These are phyloP conservation scores for Pyrenophora graminea DNA, from an alignment of 2,329 filamentous ascomycete genomes.

Conservation along the genomic window DNA sequence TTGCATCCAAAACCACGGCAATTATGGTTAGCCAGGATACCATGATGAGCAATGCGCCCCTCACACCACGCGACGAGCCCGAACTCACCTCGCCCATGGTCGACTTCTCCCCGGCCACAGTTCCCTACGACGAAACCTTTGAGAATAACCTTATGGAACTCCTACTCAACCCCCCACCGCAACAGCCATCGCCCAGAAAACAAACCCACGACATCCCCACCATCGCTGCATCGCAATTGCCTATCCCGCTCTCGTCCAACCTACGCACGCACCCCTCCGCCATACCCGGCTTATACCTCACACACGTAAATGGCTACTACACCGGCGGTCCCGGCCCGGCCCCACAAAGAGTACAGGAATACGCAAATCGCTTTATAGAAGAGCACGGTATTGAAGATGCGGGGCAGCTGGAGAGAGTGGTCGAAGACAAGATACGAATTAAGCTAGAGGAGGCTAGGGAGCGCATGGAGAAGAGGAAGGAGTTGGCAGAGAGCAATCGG, in stretches of 20 bases:
- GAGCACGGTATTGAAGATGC: constrained; percentile 43
- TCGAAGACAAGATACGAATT: constrained; percentile 38
- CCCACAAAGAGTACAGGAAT: constrained; percentile 39
- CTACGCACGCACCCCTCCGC: constrained; percentile 50
- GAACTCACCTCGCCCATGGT: constrained; percentile 38
- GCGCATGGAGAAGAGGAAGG: constrained; percentile 47
- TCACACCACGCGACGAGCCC: constrained; percentile 38
- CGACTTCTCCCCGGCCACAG: constrained; percentile 50
- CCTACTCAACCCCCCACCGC: constrained; percentile 42
- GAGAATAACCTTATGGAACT: constrained; percentile 51
- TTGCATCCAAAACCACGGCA: not conserved
- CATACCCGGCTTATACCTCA: constrained; percentile 52
- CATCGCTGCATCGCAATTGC: constrained; percentile 44
- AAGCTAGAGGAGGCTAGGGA: constrained; percentile 45
- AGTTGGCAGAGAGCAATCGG: constrained; percentile 49
- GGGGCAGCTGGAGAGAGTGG: constrained; percentile 42
- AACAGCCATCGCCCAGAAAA: constrained; percentile 31
- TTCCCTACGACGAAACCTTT: constrained; percentile 51
- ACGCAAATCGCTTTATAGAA: constrained; percentile 48
- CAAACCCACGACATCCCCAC: constrained; percentile 23
- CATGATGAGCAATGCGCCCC: constrained; percentile 35
- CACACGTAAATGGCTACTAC: constrained; percentile 52
- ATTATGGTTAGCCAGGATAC: constrained; percentile 30
- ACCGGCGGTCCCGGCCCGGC: constrained; percentile 54
- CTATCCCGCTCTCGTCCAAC: constrained; percentile 49